Base-by-base conservation (phyloP, 2,329 filamentous ascomycete genomes). In the Penicillium crustosum region DNA sequence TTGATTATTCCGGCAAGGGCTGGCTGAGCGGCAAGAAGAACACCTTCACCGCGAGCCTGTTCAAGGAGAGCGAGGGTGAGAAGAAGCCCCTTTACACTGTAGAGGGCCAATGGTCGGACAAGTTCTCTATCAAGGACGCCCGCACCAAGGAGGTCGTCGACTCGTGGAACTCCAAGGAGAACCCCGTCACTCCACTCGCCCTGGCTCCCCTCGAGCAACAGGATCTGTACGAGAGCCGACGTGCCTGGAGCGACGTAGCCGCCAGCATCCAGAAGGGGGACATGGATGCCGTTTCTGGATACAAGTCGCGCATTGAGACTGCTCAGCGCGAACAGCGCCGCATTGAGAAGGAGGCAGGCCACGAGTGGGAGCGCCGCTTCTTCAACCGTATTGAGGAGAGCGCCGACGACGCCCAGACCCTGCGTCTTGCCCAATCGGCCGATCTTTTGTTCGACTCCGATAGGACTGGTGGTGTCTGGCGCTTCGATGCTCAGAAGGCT, bases 1-100 rank as follows among this genome's bases (percentile, higher is more conserved):
- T 97, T 69, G 91, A 96, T 73, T 99, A 96, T 79, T 89, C 86
- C 60, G 93, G 93, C 69, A 93, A 91, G 73, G 93, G 93, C 57
- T 99, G 93, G 93, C 77, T 99, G 10, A 92, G 89, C 45, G 94
- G 93, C 65, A 96, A 96, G 82, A 97, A 96, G 81, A 97, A 97
- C 79, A 89, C 84, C 56, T 91, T 97, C 73, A 86, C 81, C 13
- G 93, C 92, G 15, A 82, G 81, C 25, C 74, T 97, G 57, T 92
- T 89, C 77, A 90, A 75, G 77, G 86, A 78, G 61, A 84, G 81
- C 61, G 76, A 86, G 78, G 76, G 91, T 88, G 75, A 81, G 64
- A 79, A 88, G 90, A 52, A 83, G 86, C 60, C 80, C 88, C 49
- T 97, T 10, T 83, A 93, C 81, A 91, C 87, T n/a, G 82, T 89